Percentiles rank a stretch among this genome's conserved stretches.
Evolutionary conservation across 331 rosid genomes (phyloP).

Genomic region (Acacia concinna): DNA sequence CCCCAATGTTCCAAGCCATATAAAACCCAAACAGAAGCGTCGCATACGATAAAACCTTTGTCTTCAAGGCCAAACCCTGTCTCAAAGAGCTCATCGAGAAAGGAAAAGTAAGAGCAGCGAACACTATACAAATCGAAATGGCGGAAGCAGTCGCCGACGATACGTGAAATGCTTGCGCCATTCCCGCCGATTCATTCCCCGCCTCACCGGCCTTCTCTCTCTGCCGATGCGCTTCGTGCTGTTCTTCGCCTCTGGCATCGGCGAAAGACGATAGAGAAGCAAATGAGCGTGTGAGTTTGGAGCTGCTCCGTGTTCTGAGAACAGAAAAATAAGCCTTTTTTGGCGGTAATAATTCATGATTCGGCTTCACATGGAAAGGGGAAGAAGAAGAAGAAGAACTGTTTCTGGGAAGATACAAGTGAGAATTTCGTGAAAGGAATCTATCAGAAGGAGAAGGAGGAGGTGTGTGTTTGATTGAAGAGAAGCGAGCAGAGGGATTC

Average conservation of each 20-base stretch:
- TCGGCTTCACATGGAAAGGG: conserved; percentile 29
- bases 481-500: conserved; percentile 9
- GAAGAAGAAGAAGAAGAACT: neutral
- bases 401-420: conserved; percentile 24
- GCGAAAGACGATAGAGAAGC: conserved; percentile 86
- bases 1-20: conserved; percentile 99
- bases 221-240: conserved; percentile 24
- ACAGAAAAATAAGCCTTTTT: conserved; percentile 9
- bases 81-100: conserved; percentile 67
- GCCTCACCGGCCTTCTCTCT: neutral
- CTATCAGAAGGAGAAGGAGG: conserved; percentile 31
- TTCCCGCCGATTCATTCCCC: conserved; percentile 41
- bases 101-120: conserved; percentile 67
- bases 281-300: conserved; percentile 49
- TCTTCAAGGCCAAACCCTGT: conserved; percentile 56
- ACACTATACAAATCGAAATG: conserved; percentile 63
- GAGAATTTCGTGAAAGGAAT: conserved; percentile 33
- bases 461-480: conserved; percentile 11
- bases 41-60: conserved; percentile 54
- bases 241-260: conserved; percentile 53
- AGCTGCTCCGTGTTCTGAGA: conserved; percentile 36
- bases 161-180: conserved; percentile 73
- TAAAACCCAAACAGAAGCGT: conserved; percentile 82
- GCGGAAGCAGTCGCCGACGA: conserved; percentile 67
- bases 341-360: neutral